phyloP scores from a whole-genome alignment of 345 rosid genomes.

The Gossypium anomalum region DNA sequence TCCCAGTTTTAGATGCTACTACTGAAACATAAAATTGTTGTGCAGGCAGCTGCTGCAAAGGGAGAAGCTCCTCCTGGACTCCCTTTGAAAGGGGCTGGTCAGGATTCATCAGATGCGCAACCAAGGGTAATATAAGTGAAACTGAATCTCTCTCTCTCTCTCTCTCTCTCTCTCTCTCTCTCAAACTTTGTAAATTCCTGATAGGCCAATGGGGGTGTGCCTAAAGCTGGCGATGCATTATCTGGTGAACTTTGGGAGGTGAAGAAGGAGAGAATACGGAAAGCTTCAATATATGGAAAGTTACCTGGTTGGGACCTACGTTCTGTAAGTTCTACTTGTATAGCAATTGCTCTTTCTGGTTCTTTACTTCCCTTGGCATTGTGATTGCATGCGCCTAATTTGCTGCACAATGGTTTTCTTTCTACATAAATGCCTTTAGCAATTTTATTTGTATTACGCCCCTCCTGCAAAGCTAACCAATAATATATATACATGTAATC shows the following conservation, averaged over 20 bases:
- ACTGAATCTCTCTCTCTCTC: background rate
- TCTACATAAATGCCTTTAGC: background rate
- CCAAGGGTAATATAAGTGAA: slow-evolving; percentile 49
- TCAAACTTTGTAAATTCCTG: slow-evolving; percentile 12
- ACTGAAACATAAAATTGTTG: slow-evolving; percentile 15
- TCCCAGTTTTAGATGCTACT: slow-evolving; percentile 6
- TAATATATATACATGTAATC: background rate
- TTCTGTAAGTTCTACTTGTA: slow-evolving; percentile 69
- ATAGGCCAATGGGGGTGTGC: slow-evolving; percentile 75
- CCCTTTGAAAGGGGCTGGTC: slow-evolving; percentile 96
- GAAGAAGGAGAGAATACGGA: slow-evolving; percentile 85
- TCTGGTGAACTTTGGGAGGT: slow-evolving; percentile 92
- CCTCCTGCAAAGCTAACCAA: background rate
- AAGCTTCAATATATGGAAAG: slow-evolving; percentile 75
- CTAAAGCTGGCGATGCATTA: slow-evolving; percentile 88
- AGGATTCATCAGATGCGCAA: slow-evolving; percentile 87
- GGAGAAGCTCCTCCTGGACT: slow-evolving; percentile 99
- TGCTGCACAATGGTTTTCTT: background rate
- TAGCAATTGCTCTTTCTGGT: background rate
- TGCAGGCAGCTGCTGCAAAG: slow-evolving; percentile 98
- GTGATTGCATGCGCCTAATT: background rate
- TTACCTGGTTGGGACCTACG: slow-evolving; percentile 94
- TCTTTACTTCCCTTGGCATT: background rate
- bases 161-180: background rate
- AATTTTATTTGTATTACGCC: background rate